Conservation (phyloP, 2,329 filamentous ascomycete genomes). For the Scedosporium boydii region DNA sequence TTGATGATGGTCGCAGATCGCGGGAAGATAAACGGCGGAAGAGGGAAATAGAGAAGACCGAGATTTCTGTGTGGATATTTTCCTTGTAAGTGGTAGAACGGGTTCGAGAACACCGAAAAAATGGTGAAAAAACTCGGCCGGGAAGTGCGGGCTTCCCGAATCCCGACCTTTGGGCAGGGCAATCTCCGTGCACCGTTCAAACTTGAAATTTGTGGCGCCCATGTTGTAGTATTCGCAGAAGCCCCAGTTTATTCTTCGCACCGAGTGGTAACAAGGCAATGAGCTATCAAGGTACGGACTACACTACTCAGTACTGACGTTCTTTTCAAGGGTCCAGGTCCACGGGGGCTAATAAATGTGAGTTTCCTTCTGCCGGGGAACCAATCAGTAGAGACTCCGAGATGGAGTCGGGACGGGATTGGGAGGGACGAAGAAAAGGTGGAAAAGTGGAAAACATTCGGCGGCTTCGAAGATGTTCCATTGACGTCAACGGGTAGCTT, state of each 20-base stretch:
- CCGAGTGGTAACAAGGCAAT: too few species aligned
- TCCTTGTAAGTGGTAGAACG: too few species aligned
- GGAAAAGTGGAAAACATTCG: background rate
- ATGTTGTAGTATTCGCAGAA: background rate
- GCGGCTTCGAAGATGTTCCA: background rate
- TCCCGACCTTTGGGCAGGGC: background rate
- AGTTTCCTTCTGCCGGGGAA: background rate
- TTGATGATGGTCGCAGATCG: too few species aligned
- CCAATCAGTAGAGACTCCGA: background rate
- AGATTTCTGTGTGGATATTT: too few species aligned
- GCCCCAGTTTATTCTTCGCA: too few species aligned
- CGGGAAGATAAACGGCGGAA: background rate
- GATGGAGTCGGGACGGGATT: background rate
- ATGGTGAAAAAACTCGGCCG: background rate
- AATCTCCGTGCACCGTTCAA: background rate
- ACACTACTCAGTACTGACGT: too few species aligned
- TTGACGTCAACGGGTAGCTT: background rate
- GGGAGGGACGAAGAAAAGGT: background rate
- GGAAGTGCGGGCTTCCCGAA: background rate
- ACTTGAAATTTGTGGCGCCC: background rate
- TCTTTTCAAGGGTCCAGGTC: too few species aligned
- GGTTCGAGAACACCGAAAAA: background rate
- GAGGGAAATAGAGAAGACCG: background rate
- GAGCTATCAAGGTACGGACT: too few species aligned
- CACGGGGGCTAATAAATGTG: too few species aligned